Base-by-base conservation (phyloP, 148 eudicot genomes). In the Vaccinium myrtillus region DNA sequence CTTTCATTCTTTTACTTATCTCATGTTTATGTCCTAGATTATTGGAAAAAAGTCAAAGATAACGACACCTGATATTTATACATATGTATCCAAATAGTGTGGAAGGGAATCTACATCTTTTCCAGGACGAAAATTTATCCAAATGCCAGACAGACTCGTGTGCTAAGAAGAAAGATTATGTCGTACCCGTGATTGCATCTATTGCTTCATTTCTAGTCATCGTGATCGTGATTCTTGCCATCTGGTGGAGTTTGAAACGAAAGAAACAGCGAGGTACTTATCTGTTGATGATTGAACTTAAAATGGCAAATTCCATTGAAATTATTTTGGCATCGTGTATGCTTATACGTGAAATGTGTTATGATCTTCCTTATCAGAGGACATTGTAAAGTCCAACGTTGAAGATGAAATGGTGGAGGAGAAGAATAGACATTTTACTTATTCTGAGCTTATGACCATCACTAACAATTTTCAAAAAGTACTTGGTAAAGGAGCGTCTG, bases 401-500 rank as follows among this genome's bases (percentile, higher is more conserved):
- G 43, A 13, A 71, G 3, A 32, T 71, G 43, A 27, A 30, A 71
- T 32, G 19, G 19, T 71, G 46, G 75, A 70, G 75, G 39, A 13
- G 75, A 71, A 32, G 36, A 12, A 27, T 25, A 69, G 6, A 10
- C 74, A 69, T 13, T 69, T 69, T 10, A 23, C 74, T 0, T 27
- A 32, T 71, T 4, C 8, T 30, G 39, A 32, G 39, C 19, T 30
- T 71, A 13, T 13, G 18, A 32, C 39, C 16, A 27, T 71, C 46
- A 32, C 39, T 71, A 15, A 13, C 21, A 32, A 71, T 18, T 30
- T 32, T 9, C 4, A 32, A 71, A 32, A 30, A 32, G 21, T 32
- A 32, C 39, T 88, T 46, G 90, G 90, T 25, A 86, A 83, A 74
- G 90, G 90, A 80, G 90, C 83, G 19, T 83, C 80, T 86, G 90